These are phyloP conservation scores for Leishmania martiniquensis DNA, from an alignment of 208 protist species.

Conservation along the genomic window DNA sequence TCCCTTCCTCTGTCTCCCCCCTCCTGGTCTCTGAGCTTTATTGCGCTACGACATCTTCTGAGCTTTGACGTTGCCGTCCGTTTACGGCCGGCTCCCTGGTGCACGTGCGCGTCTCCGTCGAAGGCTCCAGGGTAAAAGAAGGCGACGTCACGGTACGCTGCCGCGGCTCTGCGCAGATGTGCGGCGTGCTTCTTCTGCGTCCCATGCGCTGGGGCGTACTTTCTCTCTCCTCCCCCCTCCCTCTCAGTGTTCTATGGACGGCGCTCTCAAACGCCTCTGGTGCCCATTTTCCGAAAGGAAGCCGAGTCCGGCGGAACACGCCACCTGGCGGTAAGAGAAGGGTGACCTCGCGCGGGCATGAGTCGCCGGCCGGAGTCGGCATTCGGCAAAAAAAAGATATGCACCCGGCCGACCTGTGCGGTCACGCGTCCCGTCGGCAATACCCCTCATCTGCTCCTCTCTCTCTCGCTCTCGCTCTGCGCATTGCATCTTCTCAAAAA, in stretches of 20 bases:
- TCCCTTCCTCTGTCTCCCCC: neutral
- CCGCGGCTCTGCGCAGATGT: neutral
- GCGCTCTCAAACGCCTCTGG: no score
- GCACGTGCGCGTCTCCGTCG: neutral
- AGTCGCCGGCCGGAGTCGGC: no score
- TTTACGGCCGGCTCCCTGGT: neutral
- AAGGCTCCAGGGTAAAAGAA: neutral
- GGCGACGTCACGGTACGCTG: neutral
- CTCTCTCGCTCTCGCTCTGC: no score
- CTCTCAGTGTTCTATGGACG: no score
- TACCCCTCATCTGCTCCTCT: neutral
- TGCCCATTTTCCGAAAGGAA: neutral
- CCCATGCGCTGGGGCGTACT: neutral
- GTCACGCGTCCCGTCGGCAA: no score
- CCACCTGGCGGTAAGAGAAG: neutral
- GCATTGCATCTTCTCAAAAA: no score
- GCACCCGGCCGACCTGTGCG: no score
- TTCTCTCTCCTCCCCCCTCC: no score
- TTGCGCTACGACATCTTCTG: neutral
- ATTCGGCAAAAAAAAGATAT: no score
- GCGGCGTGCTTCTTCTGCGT: neutral
- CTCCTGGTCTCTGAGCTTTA: neutral
- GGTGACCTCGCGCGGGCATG: no score
- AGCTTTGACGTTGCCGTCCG: neutral
- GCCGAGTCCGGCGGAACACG: neutral